Evolutionary conservation across 108 stramenopile species (phyloP).

Genomic region (Conticribra guillardii): DNA sequence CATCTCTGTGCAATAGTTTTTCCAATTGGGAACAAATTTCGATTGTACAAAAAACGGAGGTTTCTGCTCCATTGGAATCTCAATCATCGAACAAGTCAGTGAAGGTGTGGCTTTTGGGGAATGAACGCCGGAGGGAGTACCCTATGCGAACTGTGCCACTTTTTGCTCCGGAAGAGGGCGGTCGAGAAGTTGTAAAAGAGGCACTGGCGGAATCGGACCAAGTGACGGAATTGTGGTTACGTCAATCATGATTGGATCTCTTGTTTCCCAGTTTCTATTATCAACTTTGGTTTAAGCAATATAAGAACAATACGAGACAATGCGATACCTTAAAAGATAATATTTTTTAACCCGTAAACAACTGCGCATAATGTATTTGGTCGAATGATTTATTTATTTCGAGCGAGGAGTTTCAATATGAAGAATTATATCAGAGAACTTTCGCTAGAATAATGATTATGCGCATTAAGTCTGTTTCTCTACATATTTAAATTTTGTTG

Average conservation of each 20-base stretch:
- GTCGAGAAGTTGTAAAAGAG: conserved; percentile 28
- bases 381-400: too few species aligned
- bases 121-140: conserved; percentile 60
- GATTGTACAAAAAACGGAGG: not conserved
- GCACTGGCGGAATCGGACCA: conserved; percentile 30
- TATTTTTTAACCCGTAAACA: too few species aligned
- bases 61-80: conserved; percentile 6
- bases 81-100: conserved; percentile 35
- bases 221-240: conserved; percentile 37
- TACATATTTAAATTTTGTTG: too few species aligned
- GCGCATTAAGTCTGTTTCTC: too few species aligned
- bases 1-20: conserved; percentile 28
- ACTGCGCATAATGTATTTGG: too few species aligned
- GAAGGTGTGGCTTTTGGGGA: conserved; percentile 79
- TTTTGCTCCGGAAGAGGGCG: conserved; percentile 26
- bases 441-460: too few species aligned
- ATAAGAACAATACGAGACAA: too few species aligned
- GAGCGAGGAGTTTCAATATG: too few species aligned
- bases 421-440: too few species aligned
- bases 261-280: too few species aligned
- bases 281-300: too few species aligned
- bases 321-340: too few species aligned
- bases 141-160: conserved; percentile 56
- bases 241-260: conserved; percentile 20
- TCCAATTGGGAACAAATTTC: conserved; percentile 26